Base-by-base conservation (phyloP, 2,329 filamentous ascomycete species). In the Exophiala xenobiotica region DNA sequence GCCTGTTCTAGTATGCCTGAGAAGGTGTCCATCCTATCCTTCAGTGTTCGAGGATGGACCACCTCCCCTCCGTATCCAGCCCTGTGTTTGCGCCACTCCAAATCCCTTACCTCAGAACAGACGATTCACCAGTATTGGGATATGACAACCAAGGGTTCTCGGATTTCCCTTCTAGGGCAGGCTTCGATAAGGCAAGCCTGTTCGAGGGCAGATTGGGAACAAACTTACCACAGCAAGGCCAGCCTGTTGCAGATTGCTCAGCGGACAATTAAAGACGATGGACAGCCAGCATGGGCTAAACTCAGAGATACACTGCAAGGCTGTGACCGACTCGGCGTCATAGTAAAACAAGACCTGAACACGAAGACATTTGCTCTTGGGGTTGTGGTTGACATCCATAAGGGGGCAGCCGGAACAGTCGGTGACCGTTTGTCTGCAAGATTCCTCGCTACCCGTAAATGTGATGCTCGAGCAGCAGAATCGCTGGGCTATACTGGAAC, bases 121-220 rank as follows among this genome's bases (percentile, higher is more conserved):
- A 35, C n/a, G 31, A 35, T 35, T 6, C 12, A 16, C 31, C 5
- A 16, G 31, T 35, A 9, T 35, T 35, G 31, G 31, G 52, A 95
- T 42, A 42, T 42, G 39, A 42, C 20, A 42, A 90, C 5, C 77
- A 95, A 69, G 79, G 88, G 54, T 81, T 96, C 61, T 90, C 89
- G 0, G 92, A 97, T 71, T 92, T 92, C 0, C 92, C 92, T 0
- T 92, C 97, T 71, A 92, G 97, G 81, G 92, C 96, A 55, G 92
- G 95, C 68, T 72, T 90, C 73, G 53, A 75, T 67, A 60, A 74
- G 61, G 67, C 71, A 68, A 66, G 14, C 7, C 39, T 42, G 7
- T 14, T 42, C n/a, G 23, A 22, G 22, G 22, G 19, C n/a, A 23
- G 19, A n/a, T n/a, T 22, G 9, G n/a, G n/a, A n/a, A n/a, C n/a